Base-by-base conservation (phyloP, 345 rosid species). In the Lenwebbia sp. region DNA sequence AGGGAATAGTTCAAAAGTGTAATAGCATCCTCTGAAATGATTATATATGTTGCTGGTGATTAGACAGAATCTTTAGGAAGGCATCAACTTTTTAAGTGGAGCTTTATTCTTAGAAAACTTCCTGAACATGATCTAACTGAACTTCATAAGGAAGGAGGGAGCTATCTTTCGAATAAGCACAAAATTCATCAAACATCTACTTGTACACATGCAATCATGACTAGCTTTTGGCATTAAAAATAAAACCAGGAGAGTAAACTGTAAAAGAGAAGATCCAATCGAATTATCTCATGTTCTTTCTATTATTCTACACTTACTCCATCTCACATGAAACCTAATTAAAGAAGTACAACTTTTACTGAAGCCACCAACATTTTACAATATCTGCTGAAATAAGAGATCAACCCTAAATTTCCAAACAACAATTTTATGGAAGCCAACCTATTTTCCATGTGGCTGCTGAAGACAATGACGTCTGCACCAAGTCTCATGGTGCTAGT, bases 401-500 rank as follows among this genome's bases (percentile, higher is more conserved):
- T 70, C 47, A 70, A 19, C 47, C 78, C 78, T 37, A 37, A 70
- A 70, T 33, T 70, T 37, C 78, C 47, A 70, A 65, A 65, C 76
- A 70, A 21, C 37, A 28, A 33, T 19, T 17, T 13, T 83, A 50
- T 21, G 60, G 65, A 88, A 86, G 86, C 95, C 86, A 87, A 97
- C 99, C 95, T 91, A 60, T 96, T 85, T 74, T 88, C 86, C 82
- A 85, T 14, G 89, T 91, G 93, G 86, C 98, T 93, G 90, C 95
- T 97, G 93, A 97, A 95, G 87, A 97, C 97, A 54, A 97, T 90
- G 78, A 93, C 99, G 90, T 95, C 99, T 82, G 96, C 98, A 87
- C 99, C 98, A 87, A 97, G 98, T 90, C 99, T 93, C 98, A 95
- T 96, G 85, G 98, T 91, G 91, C 99, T 94, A 22, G 99, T 97